Conservation (phyloP, 352 stramenopile species). For the Phytophthora citricola region DNA sequence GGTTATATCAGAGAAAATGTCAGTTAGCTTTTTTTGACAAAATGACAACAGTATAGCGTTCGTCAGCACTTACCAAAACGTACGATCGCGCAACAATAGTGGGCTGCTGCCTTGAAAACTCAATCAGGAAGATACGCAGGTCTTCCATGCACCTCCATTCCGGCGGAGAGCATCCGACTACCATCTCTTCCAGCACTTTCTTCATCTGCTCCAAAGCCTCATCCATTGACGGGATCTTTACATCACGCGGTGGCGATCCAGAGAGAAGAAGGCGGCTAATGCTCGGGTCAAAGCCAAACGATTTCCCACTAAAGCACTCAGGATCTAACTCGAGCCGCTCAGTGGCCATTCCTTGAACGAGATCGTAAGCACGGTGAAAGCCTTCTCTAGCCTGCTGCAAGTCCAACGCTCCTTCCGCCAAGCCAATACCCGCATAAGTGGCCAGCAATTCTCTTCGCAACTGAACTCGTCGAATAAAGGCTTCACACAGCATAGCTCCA, state of each 20-base stretch:
- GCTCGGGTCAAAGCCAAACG: conserved; percentile 76
- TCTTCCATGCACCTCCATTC: conserved; percentile 85
- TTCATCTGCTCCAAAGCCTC: conserved; percentile 56
- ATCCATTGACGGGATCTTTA: conserved; percentile 68
- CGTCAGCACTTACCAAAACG: conserved; percentile 62
- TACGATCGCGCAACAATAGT: conserved; percentile 85
- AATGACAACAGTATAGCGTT: no score
- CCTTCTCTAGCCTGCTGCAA: conserved; percentile 45
- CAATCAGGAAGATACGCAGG: conserved; percentile 74
- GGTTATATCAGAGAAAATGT: not conserved
- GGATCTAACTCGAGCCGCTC: conserved; percentile 73
- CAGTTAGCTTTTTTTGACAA: not conserved
- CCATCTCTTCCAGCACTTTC: conserved; percentile 62
- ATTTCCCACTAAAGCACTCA: conserved; percentile 72
- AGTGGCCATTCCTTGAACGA: conserved; percentile 52
- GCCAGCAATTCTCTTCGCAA: conserved; percentile 56
- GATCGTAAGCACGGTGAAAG: conserved; percentile 50
- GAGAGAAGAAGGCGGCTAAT: conserved; percentile 78
- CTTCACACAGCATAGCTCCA: conserved; percentile 61
- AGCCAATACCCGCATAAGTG: conserved; percentile 52
- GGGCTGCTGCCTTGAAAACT: conserved; percentile 74
- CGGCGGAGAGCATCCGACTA: conserved; percentile 60
- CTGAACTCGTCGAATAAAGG: conserved; percentile 64
- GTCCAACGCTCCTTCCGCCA: conserved; percentile 53
- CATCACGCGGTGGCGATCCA: conserved; percentile 73